Conservation (phyloP, 768 basidiomycete species). For the Clavulina sp. region DNA sequence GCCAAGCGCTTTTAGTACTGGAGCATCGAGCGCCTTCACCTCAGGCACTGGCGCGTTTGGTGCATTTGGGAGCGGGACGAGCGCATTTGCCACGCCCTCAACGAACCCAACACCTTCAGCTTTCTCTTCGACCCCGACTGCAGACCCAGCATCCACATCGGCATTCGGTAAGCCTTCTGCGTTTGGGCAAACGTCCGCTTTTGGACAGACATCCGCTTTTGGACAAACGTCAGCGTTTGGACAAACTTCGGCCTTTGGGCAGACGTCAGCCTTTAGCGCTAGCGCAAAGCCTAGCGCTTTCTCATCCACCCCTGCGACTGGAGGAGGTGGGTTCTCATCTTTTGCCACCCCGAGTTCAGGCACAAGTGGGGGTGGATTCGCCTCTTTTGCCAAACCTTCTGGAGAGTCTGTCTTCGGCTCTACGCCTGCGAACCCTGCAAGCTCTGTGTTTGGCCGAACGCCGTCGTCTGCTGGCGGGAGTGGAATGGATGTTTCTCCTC, state of each 20-base stretch:
- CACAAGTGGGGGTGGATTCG: background rate
- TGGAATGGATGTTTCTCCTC: too few relatives aligned
- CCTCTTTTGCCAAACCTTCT: background rate
- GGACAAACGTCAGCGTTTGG: background rate
- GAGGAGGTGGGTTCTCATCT: background rate
- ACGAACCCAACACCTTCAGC: background rate
- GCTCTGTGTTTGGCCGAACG: background rate
- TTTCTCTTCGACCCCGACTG: background rate
- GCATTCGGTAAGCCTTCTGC: background rate
- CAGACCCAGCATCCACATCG: background rate
- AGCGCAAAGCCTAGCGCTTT: too few relatives aligned
- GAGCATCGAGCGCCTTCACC: too few relatives aligned
- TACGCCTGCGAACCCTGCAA: background rate
- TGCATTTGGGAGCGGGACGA: too few relatives aligned
- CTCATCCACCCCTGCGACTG: too few relatives aligned
- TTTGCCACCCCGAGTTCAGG: background rate
- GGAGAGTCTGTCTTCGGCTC: background rate
- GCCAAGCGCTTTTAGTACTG: too few relatives aligned
- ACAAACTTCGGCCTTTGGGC: background rate
- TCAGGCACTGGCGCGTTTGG: too few relatives aligned
- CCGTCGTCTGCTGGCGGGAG: too few relatives aligned
- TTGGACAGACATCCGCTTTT: background rate
- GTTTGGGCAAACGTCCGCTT: background rate
- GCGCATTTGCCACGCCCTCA: background rate
- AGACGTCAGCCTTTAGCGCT: too few relatives aligned